Conservation (phyloP, 176 grass and related monocot genomes). For the Phyllostachys edulis region DNA sequence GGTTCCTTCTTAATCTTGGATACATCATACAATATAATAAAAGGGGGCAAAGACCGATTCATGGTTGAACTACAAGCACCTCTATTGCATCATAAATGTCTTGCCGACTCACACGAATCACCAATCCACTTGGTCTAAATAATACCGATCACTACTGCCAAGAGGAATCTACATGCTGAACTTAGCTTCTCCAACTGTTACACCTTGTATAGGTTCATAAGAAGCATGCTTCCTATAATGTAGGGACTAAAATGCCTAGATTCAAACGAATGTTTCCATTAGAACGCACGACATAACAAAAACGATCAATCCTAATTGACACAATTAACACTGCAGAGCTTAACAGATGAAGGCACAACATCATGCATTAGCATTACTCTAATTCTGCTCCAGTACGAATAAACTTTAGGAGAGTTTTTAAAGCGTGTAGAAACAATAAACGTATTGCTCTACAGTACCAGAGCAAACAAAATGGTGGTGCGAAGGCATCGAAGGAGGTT, state of each 20-base stretch:
- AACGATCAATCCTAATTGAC: background rate
- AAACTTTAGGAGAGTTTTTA: background rate
- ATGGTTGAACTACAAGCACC: too few species aligned
- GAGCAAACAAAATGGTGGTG: background rate
- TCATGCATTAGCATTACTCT: background rate
- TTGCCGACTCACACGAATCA: background rate
- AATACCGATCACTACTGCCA: background rate
- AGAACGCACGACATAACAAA: background rate
- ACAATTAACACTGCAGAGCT: background rate
- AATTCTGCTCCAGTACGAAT: background rate
- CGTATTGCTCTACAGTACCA: too few species aligned
- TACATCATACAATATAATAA: too few species aligned
- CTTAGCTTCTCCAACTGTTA: background rate
- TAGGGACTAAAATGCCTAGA: too few species aligned
- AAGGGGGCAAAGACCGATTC: too few species aligned
- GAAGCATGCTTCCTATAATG: background rate
- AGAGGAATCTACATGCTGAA: background rate
- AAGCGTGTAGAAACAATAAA: background rate
- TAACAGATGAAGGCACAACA: background rate
- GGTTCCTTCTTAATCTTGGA: too few species aligned
- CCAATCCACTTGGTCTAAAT: background rate
- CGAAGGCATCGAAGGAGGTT: background rate
- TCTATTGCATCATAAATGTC: background rate
- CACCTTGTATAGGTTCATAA: background rate
- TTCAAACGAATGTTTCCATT: background rate